These are phyloP conservation scores for Bothriochloa decipiens DNA, from an alignment of 176 grass and related monocot species.

Conservation along the genomic window DNA sequence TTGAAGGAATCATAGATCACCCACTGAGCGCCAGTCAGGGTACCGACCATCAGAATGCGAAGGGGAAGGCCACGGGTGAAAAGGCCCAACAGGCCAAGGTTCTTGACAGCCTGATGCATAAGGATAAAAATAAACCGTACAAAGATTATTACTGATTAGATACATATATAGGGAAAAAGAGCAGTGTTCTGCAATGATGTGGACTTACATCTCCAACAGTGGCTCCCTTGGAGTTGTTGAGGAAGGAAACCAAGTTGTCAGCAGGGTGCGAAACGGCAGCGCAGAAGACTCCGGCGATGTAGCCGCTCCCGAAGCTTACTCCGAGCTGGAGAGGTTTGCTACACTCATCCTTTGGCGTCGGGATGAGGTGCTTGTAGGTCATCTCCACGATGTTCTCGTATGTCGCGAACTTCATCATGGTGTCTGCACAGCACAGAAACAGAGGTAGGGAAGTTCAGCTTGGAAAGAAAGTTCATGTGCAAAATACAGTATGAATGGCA, in stretches of 20 bases:
- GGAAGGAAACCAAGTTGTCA: slow-evolving; percentile 84
- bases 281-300: slow-evolving; percentile 81
- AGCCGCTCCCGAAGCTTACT: slow-evolving; percentile 80
- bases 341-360: slow-evolving; percentile 68
- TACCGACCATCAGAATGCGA: slow-evolving; percentile 89
- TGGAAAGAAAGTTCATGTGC: not conserved
- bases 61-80: slow-evolving; percentile 87
- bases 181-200: not conserved
- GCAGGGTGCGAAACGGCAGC: slow-evolving; percentile 79
- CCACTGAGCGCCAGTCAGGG: slow-evolving; percentile 81
- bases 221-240: slow-evolving; percentile 86
- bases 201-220: slow-evolving; percentile 71
- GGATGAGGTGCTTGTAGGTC: slow-evolving; percentile 78
- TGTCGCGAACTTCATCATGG: slow-evolving; percentile 90
- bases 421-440: slow-evolving; percentile 49
- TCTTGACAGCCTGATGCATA: slow-evolving; percentile 68
- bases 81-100: slow-evolving; percentile 71
- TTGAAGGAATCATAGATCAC: slow-evolving; percentile 93
- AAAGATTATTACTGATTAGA: not conserved
- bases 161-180: not conserved
- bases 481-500: not conserved
- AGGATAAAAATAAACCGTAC: not conserved
- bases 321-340: slow-evolving; percentile 78
- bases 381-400: slow-evolving; percentile 85
- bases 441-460: slow-evolving; percentile 12